These are phyloP conservation scores for Sugiyamaella chiloensis DNA, from an alignment of 805 yeast species.

Conservation along the genomic window DNA sequence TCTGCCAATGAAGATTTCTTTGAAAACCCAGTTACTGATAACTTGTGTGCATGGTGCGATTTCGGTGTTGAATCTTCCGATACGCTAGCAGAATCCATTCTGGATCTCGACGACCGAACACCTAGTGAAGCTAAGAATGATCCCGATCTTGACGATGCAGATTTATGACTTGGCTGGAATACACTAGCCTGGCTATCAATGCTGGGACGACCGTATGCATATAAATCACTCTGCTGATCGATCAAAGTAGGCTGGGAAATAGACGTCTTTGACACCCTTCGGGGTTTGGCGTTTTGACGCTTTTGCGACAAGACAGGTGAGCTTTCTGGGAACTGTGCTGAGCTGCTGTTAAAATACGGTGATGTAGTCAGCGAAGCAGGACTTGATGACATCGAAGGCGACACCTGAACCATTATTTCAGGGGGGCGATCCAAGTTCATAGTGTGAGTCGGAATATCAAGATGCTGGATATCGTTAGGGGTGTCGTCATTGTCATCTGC, in stretches of 20 bases:
- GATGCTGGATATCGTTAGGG: neutral
- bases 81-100: no score
- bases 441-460: neutral
- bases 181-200: slow-evolving; percentile 2
- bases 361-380: no score
- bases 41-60: slow-evolving; percentile 13
- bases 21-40: slow-evolving; percentile 7
- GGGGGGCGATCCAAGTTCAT: neutral
- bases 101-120: neutral
- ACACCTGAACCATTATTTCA: neutral
- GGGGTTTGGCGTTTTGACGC: slow-evolving; percentile 14
- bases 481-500: neutral
- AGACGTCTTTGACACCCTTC: slow-evolving; percentile 13
- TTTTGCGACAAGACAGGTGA: slow-evolving; percentile 17
- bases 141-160: neutral
- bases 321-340: neutral
- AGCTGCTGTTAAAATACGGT: no score
- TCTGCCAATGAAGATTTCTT: slow-evolving; percentile 14
- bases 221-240: slow-evolving; percentile 11
- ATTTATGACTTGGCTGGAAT: neutral
- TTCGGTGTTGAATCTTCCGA: no score
- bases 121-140: neutral
- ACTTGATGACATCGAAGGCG: neutral
- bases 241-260: slow-evolving; percentile 16
- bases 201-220: slow-evolving; percentile 12